Base-by-base conservation (phyloP, 2,329 filamentous ascomycete genomes). In the Domatiomyces catenatus region DNA sequence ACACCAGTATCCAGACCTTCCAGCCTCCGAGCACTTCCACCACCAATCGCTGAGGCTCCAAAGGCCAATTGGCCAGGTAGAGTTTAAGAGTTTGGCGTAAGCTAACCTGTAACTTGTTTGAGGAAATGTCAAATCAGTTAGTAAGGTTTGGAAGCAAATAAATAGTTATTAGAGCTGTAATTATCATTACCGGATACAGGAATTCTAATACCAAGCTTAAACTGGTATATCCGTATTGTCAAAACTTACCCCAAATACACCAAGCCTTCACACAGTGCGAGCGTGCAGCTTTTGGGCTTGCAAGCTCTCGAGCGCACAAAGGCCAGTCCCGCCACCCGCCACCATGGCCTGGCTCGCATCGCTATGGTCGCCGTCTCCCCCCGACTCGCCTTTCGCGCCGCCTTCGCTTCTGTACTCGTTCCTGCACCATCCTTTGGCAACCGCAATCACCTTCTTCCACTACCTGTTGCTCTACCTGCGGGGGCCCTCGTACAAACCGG, bases 361-460 rank as follows among this genome's bases (percentile, higher is more conserved):
- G 2, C 43, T 58, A 53, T 45, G 50, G 36, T 43, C 55, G 44
- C 42, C 54, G 44, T 51, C 49, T 32, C 51, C 51, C 5, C 52
- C 55, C 42, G 51, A 53, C 44, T 66, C 64, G n/a, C 69, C 71
- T 3, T 77, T 71, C 56, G 66, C 75, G 51, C 71, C 69, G 22
- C 67, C 70, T 3, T 65, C 72, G 0, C 60, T 79, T 26, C 68
- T 83, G 48, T 80, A 84, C 64, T 75, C 78, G 56, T 62, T 88
- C 39, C 68, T 89, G 52, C 68, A 74, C 46, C 86, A 84, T 7
- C 86, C 86, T 4, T 67, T 90, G 7, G 77, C 79, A 53, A 75
- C 77, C 44, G 59, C 85, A 50, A 71, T 83, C 54, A 72, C 76
- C 53, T 70, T 75, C 42, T 61, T 86, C 53, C 85, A 89, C 67